Evolutionary conservation across 139 green algal species (phyloP), one percentile per base, ranked within the genome.

Genomic region (Picochlorum sp.): DNA sequence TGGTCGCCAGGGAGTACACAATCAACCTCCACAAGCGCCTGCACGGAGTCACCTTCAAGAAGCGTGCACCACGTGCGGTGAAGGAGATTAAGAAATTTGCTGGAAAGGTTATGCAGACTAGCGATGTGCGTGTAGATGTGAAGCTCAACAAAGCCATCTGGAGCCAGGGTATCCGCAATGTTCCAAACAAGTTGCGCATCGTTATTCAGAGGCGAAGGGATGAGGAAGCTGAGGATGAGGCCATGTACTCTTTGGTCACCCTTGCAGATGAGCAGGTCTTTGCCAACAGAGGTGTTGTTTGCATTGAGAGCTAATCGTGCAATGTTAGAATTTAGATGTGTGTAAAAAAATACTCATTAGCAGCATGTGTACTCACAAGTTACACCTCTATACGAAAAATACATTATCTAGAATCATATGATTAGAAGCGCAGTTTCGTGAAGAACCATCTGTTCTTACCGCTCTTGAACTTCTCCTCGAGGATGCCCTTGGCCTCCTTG

Each of bases 391-490:
- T 54, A 54, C 15, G n/a, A 9, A 54, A 21, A 26, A 54, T 54
- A 54, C 47, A 26, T 21, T 54, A 54, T 26, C 16, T 54, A 26
- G 18, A 54, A 54, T 54, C 47, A 54, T 54, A 41, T 41, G 47
- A 26, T 21, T 54, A 99, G 83, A 98, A 98, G 3, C 85, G 74
- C 21, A 99, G 84, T 88, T 98, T 98, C 67, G 79, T 85, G 83
- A 98, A 99, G 86, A 99, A 99, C 94, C 93, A 98, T 63, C 90
- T 81, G 84, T 96, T 96, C 87, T 97, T 98, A 63, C 94, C 94
- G 56, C 81, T 96, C 90, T 97, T 96, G 85, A 98, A 98, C 81
- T 96, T 93, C 75, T 98, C 94, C 84, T 98, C 86, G 30, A 99
- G 69, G 50, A 96, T 60, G 74, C 87, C 86, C 81, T 97, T 97